Evolutionary conservation across 2,329 filamentous ascomycete genomes (phyloP).

Genomic region (Davidsoniella virescens): DNA sequence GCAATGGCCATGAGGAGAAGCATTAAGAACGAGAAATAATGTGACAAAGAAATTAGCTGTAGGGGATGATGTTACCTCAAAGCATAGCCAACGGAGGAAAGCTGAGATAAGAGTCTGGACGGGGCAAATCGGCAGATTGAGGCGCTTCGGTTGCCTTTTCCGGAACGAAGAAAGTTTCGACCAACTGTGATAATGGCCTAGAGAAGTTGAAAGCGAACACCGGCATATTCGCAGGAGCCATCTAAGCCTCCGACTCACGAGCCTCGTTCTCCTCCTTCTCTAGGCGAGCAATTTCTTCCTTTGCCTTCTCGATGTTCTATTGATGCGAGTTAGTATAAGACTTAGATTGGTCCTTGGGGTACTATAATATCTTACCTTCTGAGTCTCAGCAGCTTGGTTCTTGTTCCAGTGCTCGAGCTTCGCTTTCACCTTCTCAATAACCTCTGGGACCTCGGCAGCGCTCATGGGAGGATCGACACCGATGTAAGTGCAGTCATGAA

Average conservation of each 20-base stretch:
- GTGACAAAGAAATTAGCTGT: too few species aligned
- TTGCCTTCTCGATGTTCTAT: conserved; percentile 91
- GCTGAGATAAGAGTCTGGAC: too few species aligned
- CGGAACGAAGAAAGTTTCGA: too few species aligned
- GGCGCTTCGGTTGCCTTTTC: too few species aligned
- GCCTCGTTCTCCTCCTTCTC: conserved; percentile 40
- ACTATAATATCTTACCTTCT: conserved; percentile 48
- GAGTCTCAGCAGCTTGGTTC: conserved; percentile 77
- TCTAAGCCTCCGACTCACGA: background rate
- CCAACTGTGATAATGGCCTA: too few species aligned
- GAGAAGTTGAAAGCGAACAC: too few species aligned
- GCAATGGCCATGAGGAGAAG: too few species aligned
- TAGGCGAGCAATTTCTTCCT: conserved; percentile 84
- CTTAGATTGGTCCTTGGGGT: background rate
- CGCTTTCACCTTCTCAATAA: conserved; percentile 77
- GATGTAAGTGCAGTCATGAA: conserved; percentile 76
- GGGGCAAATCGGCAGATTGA: too few species aligned
- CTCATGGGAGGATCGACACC: conserved; percentile 78
- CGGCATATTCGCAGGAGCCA: background rate
- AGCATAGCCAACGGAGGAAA: too few species aligned
- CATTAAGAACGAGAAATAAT: too few species aligned
- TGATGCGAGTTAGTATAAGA: conserved; percentile 18
- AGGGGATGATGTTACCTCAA: too few species aligned
- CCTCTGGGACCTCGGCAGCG: conserved; percentile 61
- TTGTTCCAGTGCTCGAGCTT: conserved; percentile 86